These are phyloP conservation scores for Populus alba DNA, from an alignment of 345 rosid species.

Conservation along the genomic window DNA sequence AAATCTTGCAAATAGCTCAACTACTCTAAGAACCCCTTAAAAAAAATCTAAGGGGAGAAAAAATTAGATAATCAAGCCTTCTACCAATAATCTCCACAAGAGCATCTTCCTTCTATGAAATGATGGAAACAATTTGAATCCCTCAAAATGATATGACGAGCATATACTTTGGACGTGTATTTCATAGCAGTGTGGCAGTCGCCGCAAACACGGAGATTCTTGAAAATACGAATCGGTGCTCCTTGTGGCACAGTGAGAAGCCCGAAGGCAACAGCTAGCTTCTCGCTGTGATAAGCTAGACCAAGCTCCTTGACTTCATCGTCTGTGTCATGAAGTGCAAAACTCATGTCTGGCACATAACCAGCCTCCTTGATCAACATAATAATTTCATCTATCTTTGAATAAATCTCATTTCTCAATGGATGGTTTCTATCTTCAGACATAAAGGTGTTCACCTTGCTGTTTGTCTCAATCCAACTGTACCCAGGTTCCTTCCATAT, in stretches of 20 bases:
- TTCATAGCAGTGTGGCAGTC: conserved; percentile 90
- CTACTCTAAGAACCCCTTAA: too few relatives aligned
- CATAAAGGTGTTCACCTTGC: conserved; percentile 58
- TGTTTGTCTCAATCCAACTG: conserved; percentile 73
- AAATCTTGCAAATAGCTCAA: too few relatives aligned
- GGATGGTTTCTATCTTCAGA: conserved; percentile 81
- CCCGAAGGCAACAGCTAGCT: conserved; percentile 79
- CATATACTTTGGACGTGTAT: conserved; percentile 57
- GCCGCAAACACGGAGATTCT: conserved; percentile 90
- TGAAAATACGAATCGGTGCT: conserved; percentile 72
- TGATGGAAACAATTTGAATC: conserved; percentile 96
- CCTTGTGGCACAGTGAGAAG: conserved; percentile 52
- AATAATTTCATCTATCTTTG: conserved; percentile 69
- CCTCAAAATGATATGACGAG: conserved; percentile 64
- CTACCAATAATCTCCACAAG: conserved; percentile 95
- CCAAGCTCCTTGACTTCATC: conserved; percentile 70
- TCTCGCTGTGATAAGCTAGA: conserved; percentile 90
- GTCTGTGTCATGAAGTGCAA: conserved; percentile 73
- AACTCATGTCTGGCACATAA: conserved; percentile 65
- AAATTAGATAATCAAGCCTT: background rate
- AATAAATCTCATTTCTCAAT: conserved; percentile 56
- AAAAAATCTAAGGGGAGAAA: background rate
- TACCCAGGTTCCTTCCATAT: conserved; percentile 79
- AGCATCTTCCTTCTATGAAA: conserved; percentile 71
- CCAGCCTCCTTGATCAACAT: conserved; percentile 68